These are phyloP conservation scores for Nadsonia starkeyi-henricii DNA, from an alignment of 1,139 yeast species.

Conservation along the genomic window DNA sequence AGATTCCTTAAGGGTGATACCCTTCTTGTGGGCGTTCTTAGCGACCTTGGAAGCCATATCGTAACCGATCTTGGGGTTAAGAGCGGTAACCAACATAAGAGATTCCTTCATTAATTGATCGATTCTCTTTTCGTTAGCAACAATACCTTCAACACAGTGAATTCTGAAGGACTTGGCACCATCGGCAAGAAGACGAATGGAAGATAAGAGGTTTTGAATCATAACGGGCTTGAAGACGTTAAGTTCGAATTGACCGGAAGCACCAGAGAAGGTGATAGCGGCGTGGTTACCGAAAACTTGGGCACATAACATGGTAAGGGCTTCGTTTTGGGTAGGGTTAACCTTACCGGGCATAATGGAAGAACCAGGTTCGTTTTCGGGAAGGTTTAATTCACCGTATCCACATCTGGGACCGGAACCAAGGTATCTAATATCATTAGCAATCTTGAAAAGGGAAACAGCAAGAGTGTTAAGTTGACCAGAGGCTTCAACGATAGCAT, in stretches of 20 bases:
- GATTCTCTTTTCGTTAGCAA: slow-evolving; percentile 79
- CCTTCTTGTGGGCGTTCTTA: slow-evolving; percentile 96
- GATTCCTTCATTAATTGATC: slow-evolving; percentile 82
- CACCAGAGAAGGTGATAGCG: slow-evolving; percentile 92
- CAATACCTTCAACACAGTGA: slow-evolving; percentile 89
- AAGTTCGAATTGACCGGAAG: slow-evolving; percentile 95
- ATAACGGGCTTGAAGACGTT: slow-evolving; percentile 96
- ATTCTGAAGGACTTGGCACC: slow-evolving; percentile 80
- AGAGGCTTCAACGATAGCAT: slow-evolving; percentile 92
- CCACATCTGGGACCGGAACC: slow-evolving; percentile 99
- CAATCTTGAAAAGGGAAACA: slow-evolving; percentile 83
- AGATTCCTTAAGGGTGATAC: slow-evolving; percentile 84
- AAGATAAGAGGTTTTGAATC: slow-evolving; percentile 78
- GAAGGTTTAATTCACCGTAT: slow-evolving; percentile 86
- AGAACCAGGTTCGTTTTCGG: slow-evolving; percentile 98
- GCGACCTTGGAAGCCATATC: slow-evolving; percentile 96
- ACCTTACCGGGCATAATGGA: slow-evolving; percentile 99
- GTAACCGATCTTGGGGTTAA: slow-evolving; percentile 97
- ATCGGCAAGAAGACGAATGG: slow-evolving; percentile 79
- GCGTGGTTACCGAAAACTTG: slow-evolving; percentile 97
- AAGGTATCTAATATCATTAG: slow-evolving; percentile 92
- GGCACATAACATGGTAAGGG: slow-evolving; percentile 93
- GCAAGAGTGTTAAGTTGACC: slow-evolving; percentile 97
- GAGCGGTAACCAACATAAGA: slow-evolving; percentile 93
- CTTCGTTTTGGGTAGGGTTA: slow-evolving; percentile 98